Evolutionary conservation across 495 filamentous ascomycete species (phyloP).

Genomic region (Daldinia grandis): DNA sequence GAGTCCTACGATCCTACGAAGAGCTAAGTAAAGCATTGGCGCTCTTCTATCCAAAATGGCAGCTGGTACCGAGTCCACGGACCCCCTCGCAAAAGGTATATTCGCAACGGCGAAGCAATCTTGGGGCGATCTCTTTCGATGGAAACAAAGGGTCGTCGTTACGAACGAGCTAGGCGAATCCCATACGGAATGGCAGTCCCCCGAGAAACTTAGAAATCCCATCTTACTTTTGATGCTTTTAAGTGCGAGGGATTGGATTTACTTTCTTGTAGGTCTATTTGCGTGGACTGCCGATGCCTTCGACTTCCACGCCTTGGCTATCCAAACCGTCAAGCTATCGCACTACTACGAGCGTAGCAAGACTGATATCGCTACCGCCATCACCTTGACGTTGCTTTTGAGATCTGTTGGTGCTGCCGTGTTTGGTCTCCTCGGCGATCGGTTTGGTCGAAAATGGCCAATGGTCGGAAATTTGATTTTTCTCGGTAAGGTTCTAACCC

Average conservation of each 20-base stretch:
- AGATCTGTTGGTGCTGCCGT: slow-evolving; percentile 73
- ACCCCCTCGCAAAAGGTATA: slow-evolving; percentile 66
- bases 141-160: slow-evolving; percentile 71
- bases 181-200: slow-evolving; percentile 66
- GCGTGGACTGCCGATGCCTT: slow-evolving; percentile 77
- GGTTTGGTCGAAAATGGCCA: slow-evolving; percentile 82
- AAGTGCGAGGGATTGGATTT: slow-evolving; percentile 64
- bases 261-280: slow-evolving; percentile 68
- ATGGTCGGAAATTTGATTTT: slow-evolving; percentile 78
- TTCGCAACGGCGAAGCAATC: slow-evolving; percentile 66
- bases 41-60: slow-evolving; percentile 24
- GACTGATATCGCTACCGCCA: slow-evolving; percentile 75
- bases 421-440: slow-evolving; percentile 78
- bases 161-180: slow-evolving; percentile 65
- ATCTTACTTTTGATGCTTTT: slow-evolving; percentile 67
- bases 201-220: slow-evolving; percentile 67
- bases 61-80: slow-evolving; percentile 58
- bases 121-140: slow-evolving; percentile 69
- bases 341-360: slow-evolving; percentile 69
- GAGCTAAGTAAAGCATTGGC: not conserved
- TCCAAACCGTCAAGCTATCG: slow-evolving; percentile 73
- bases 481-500: slow-evolving; percentile 44
- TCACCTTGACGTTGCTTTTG: slow-evolving; percentile 76
- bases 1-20: not conserved
- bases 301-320: slow-evolving; percentile 79